These are phyloP conservation scores for Tolypocladium album DNA, from an alignment of 2,329 filamentous ascomycete species.

Conservation along the genomic window DNA sequence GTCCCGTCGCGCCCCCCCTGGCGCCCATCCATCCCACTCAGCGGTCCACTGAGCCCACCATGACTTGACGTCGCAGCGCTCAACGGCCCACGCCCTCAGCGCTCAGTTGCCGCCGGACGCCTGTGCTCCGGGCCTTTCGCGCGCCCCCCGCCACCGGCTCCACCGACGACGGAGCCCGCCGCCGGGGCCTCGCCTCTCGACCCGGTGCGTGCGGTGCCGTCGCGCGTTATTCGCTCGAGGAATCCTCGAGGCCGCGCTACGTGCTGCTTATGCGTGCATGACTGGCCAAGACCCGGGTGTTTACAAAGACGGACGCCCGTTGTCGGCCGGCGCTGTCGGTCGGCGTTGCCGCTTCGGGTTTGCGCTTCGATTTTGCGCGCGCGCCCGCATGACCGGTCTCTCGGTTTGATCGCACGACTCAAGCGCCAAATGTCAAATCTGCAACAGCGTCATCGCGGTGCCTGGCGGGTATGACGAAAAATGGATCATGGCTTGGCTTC, in stretches of 20 bases:
- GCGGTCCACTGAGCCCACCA: background rate
- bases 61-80: background rate
- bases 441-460: background rate
- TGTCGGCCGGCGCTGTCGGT: too few species aligned
- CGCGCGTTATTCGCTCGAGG: background rate
- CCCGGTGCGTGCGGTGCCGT: background rate
- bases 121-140: slow-evolving; percentile 1
- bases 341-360: too few species aligned
- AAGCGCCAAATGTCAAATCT: background rate
- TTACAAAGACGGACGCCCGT: background rate
- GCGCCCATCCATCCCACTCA: background rate
- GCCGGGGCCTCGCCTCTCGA: background rate
- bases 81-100: background rate
- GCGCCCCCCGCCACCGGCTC: background rate
- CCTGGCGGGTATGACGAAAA: background rate
- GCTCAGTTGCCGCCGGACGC: background rate
- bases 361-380: too few species aligned
- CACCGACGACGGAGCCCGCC: slow-evolving; percentile 1
- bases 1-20: background rate
- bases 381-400: too few species aligned
- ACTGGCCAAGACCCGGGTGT: background rate
- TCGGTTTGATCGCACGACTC: too few species aligned
- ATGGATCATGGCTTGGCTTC: background rate
- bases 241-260: background rate
- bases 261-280: background rate